phyloP scores from a whole-genome alignment of 192 early-diverging fungal genomes.

The Linnemannia elongata region DNA sequence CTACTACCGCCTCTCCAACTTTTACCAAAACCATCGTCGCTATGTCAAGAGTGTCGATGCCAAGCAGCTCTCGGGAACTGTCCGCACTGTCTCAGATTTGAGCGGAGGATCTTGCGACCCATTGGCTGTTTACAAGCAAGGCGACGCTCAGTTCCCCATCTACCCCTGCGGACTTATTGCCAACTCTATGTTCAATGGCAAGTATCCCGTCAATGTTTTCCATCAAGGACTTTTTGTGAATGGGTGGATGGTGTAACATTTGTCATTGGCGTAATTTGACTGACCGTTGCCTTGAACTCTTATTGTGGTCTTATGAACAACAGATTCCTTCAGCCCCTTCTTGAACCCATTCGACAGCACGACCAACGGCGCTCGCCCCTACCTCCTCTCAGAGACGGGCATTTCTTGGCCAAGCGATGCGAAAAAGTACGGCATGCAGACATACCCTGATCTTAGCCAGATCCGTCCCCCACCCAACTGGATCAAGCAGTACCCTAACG shows the following conservation, averaged over 20 bases:
- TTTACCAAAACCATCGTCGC: constrained; percentile 98
- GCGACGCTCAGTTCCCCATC: constrained; percentile 62
- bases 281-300: neutral
- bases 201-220: neutral
- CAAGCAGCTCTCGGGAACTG: constrained; percentile 84
- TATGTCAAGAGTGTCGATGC: constrained; percentile 93
- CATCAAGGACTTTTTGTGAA: too few species aligned
- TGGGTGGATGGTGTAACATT: too few species aligned
- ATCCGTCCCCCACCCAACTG: constrained; percentile 92
- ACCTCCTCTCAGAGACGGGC: constrained; percentile 73
- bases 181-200: constrained; percentile 97
- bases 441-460: constrained; percentile 62
- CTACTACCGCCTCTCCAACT: constrained; percentile 97
- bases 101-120: constrained; percentile 72
- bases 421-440: constrained; percentile 73
- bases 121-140: constrained; percentile 52
- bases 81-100: constrained; percentile 55
- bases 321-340: constrained; percentile 74
- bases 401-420: constrained; percentile 94
- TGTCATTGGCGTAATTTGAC: neutral
- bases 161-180: constrained; percentile 99
- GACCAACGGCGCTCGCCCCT: constrained; percentile 56
- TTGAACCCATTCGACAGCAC: constrained; percentile 69
- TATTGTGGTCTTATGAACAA: neutral
- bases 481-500: constrained; percentile 70